Evolutionary conservation across 2,329 filamentous ascomycete species (phyloP), one percentile per base, ranked within the genome.

Genomic region (Amesomyces nigricolor): DNA sequence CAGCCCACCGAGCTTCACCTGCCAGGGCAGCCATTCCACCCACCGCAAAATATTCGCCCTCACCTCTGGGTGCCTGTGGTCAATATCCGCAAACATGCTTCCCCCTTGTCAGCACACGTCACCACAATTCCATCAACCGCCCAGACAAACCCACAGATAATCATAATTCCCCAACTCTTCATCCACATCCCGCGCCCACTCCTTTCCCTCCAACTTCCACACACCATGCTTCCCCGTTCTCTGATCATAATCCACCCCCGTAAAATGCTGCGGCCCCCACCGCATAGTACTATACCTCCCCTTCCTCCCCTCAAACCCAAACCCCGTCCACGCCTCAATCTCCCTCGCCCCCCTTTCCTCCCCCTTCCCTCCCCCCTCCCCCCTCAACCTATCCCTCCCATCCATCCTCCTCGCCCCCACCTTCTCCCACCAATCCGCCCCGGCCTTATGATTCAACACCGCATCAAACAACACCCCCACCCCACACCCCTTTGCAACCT

Each of bases 391-490:
- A 66, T 87, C 80, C 72, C 40, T 48, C 39, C 35, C 48, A 14
- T 63, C 58, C 29, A 61, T 42, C 47, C 52, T 56, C 40, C 42
- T 50, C 38, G 61, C 55, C 32, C 50, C 14, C 13, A 47, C 50
- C 19, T 7, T n/a, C 46, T 63, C 58, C 4, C 44, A 54, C 59
- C 79, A 74, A 66, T 89, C 86, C 6, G 83, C 86, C 2, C 79
- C 85, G 2, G 85, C 83, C 66, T 86, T 88, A 66, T 89, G 86
- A 63, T 88, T 89, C 44, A 89, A 71, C 6, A 90, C 85, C 1
- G 84, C 82, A 67, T 89, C 86, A 76, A 84, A 89, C 61, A 87
- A 78, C 0, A 88, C 63, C 0, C 0, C 77, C 8, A 89, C 73
- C 0, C 77, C 79, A 22, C 77, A 61, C 38, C 77, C 70, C 49